Conservation (phyloP, 768 basidiomycete species). For the Phaeotremella fagi region DNA sequence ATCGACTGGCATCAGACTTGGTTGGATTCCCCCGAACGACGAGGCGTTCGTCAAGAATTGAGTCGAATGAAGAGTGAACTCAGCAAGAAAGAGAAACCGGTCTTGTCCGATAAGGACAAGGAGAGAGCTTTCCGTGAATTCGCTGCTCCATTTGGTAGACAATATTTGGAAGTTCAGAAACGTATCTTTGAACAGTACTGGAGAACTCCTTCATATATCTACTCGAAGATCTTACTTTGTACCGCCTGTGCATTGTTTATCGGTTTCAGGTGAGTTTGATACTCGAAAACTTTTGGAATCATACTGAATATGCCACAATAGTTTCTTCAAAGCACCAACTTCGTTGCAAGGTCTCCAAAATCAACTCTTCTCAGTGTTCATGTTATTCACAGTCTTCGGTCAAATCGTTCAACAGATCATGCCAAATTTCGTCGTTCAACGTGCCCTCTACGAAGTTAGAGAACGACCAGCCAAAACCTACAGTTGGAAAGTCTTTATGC, state of each 20-base stretch:
- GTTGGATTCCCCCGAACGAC: constrained; percentile 57
- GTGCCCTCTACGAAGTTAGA: constrained; percentile 47
- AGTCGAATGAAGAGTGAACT: constrained; percentile 53
- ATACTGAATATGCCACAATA: neutral
- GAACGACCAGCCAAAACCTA: constrained; percentile 49
- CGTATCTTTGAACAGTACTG: constrained; percentile 50
- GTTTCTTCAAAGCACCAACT: constrained; percentile 49
- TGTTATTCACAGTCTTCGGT: constrained; percentile 48
- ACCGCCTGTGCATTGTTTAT: constrained; percentile 34
- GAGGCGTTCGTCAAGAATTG: constrained; percentile 55
- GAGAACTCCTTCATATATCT: constrained; percentile 50
- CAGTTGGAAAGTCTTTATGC: constrained; percentile 46
- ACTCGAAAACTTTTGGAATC: neutral
- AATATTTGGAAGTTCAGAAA: constrained; percentile 34
- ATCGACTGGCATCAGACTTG: constrained; percentile 65
- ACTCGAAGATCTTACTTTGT: constrained; percentile 46
- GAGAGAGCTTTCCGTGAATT: constrained; percentile 41
- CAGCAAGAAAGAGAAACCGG: constrained; percentile 47
- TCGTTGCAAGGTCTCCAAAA: constrained; percentile 46
- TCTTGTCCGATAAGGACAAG: constrained; percentile 34
- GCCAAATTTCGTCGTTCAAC: constrained; percentile 47
- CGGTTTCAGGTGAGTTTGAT: constrained; percentile 33
- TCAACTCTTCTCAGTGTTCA: constrained; percentile 45
- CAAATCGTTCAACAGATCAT: constrained; percentile 45
- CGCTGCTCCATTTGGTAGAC: constrained; percentile 31